These are phyloP conservation scores for Stephania yunnanensis DNA, from an alignment of 164 flowering plant genomes.

Conservation along the genomic window DNA sequence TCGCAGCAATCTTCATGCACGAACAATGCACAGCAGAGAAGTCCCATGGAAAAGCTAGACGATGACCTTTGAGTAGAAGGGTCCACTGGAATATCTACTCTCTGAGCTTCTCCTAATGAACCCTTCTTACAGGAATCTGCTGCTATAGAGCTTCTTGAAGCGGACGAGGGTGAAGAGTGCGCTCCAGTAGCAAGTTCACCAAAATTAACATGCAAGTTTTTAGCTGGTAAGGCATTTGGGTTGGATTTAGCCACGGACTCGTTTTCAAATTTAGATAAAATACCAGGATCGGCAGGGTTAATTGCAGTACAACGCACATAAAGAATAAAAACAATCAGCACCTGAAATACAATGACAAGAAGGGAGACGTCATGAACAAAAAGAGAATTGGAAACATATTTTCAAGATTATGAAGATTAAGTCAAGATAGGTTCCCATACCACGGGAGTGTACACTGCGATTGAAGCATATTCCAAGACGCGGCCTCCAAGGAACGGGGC, in stretches of 20 bases:
- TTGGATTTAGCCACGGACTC: slow-evolving; percentile 17
- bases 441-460: slow-evolving; percentile 75
- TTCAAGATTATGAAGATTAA: neutral
- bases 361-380: slow-evolving; percentile 1
- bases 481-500: slow-evolving; percentile 92
- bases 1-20: slow-evolving; percentile 79
- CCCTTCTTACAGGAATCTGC: slow-evolving; percentile 51
- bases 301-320: slow-evolving; percentile 92
- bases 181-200: slow-evolving; percentile 37
- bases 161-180: slow-evolving; percentile 60
- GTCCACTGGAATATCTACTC: slow-evolving; percentile 19
- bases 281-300: slow-evolving; percentile 95
- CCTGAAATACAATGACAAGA: slow-evolving; percentile 42
- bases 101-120: slow-evolving; percentile 37
- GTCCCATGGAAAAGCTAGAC: slow-evolving; percentile 32
- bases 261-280: slow-evolving; percentile 47
- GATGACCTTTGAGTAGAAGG: slow-evolving; percentile 26
- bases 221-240: slow-evolving; percentile 23
- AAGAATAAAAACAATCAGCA: slow-evolving; percentile 76
- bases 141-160: slow-evolving; percentile 55
- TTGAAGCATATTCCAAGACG: slow-evolving; percentile 58
- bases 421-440: slow-evolving; percentile 37
- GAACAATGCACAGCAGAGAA: slow-evolving; percentile 66
- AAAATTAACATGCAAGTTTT: slow-evolving; percentile 26
- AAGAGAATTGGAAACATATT: neutral